Conservation (phyloP, 768 basidiomycete species). For the Gloeophyllum trabeum region DNA sequence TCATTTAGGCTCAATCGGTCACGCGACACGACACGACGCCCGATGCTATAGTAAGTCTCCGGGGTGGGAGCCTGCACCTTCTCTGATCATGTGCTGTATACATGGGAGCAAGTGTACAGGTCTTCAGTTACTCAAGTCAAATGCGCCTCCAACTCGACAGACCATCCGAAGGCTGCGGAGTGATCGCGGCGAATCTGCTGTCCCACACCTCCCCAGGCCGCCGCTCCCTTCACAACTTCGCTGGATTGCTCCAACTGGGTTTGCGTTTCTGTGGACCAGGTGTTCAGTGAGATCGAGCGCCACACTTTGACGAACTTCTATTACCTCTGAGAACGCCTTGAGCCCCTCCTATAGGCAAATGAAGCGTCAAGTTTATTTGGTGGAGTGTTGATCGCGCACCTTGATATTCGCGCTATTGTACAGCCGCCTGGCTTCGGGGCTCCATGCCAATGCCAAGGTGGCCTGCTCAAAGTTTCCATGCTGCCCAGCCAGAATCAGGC, state of each 20-base stretch:
- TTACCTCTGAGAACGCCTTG: slow-evolving; percentile 56
- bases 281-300: background rate
- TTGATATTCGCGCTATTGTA: slow-evolving; percentile 62
- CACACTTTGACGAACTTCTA: background rate
- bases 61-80: too few relatives aligned
- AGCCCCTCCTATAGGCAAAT: slow-evolving; percentile 48
- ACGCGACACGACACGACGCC: too few relatives aligned
- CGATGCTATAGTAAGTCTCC: too few relatives aligned
- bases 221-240: slow-evolving; percentile 35
- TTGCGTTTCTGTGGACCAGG: slow-evolving; percentile 25
- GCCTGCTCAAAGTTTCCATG: slow-evolving; percentile 40
- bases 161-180: too few relatives aligned
- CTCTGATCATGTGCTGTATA: too few relatives aligned
- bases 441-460: slow-evolving; percentile 31
- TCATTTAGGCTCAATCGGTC: too few relatives aligned
- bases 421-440: slow-evolving; percentile 36
- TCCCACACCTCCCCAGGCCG: too few relatives aligned
- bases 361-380: background rate
- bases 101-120: too few relatives aligned
- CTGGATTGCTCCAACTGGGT: slow-evolving; percentile 46
- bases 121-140: too few relatives aligned
- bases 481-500: slow-evolving; percentile 41
- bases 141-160: too few relatives aligned
- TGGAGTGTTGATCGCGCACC: slow-evolving; percentile 23
- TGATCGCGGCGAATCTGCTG: too few relatives aligned